Percentiles rank a stretch among this genome's conserved stretches.
These are phyloP conservation scores for Calonectria pseudoreteaudii DNA, from an alignment of 2,329 filamentous ascomycete species.

Conservation along the genomic window DNA sequence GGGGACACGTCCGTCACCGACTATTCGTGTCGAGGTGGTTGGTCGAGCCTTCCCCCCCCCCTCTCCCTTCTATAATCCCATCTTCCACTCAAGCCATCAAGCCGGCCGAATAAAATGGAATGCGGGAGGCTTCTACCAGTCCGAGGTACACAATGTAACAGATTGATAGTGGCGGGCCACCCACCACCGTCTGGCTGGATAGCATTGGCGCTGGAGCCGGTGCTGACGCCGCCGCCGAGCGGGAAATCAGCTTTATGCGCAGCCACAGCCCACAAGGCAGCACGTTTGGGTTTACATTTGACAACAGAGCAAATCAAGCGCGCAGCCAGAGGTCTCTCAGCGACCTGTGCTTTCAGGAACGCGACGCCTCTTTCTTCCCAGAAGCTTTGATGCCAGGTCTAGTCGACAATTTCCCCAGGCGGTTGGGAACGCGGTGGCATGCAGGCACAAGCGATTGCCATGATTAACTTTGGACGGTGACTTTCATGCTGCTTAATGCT, in stretches of 20 bases:
- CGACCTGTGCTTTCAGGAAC: slow-evolving; percentile 22
- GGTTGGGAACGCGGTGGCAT: slow-evolving; percentile 2
- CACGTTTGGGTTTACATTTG: neutral
- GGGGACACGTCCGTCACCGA: slow-evolving; percentile 17
- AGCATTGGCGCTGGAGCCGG: slow-evolving; percentile 26
- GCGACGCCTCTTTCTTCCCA: slow-evolving; percentile 15
- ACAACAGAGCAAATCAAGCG: slow-evolving; percentile 3
- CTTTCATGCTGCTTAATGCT: slow-evolving; percentile 15
- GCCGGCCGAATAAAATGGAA: neutral
- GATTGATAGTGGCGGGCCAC: slow-evolving; percentile 1
- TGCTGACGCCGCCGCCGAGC: slow-evolving; percentile 29
- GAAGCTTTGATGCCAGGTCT: slow-evolving; percentile 9
- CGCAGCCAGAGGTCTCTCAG: slow-evolving; percentile 10
- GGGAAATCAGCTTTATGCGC: slow-evolving; percentile 34
- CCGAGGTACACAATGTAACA: neutral
- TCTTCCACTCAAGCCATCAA: neutral
- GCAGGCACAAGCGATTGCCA: slow-evolving; percentile 8
- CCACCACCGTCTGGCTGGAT: slow-evolving; percentile 16
- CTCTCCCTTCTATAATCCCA: neutral
- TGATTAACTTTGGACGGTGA: slow-evolving; percentile 2
- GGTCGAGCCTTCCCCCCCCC: slow-evolving; percentile 1
- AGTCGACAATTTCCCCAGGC: slow-evolving; percentile 1
- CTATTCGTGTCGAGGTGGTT: slow-evolving; percentile 7
- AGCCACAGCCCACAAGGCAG: slow-evolving; percentile 3
- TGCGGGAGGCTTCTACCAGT: neutral